These are phyloP conservation scores for Tremella yokohamensis DNA, from an alignment of 768 basidiomycete species.

Conservation along the genomic window DNA sequence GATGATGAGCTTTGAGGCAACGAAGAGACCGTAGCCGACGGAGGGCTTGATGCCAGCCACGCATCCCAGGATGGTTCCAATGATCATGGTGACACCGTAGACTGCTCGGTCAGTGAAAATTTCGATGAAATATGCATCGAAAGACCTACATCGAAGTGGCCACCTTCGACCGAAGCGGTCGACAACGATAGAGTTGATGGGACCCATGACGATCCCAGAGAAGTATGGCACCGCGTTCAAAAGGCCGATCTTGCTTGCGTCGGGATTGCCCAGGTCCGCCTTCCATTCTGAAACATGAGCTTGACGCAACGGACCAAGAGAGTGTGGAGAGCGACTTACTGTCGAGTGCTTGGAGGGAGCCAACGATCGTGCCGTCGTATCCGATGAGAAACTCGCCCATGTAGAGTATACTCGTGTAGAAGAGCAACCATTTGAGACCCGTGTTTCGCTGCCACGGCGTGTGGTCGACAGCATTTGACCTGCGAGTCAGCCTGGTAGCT, in stretches of 20 bases:
- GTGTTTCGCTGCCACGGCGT: constrained; percentile 6
- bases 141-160: background rate
- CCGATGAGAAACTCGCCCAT: constrained; percentile 11
- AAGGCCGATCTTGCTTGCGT: background rate
- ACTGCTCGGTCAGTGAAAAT: too few species aligned
- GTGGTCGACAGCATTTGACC: constrained; percentile 4
- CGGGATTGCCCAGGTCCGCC: background rate
- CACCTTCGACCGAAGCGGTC: constrained; percentile 7
- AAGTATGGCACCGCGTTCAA: constrained; percentile 1
- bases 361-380: constrained; percentile 15
- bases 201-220: background rate
- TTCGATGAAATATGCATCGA: too few species aligned
- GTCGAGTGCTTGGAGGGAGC: constrained; percentile 4
- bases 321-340: background rate
- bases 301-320: background rate
- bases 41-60: background rate
- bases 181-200: background rate
- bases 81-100: background rate
- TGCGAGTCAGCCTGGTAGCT: background rate
- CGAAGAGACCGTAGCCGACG: background rate
- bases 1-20: constrained; percentile 4
- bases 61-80: constrained; percentile 3
- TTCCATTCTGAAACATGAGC: constrained; percentile 1
- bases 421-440: constrained; percentile 5
- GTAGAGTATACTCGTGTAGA: constrained; percentile 9